Evolutionary conservation across 306 rosid species (phyloP).

Genomic region (Medicago ruthenica): DNA sequence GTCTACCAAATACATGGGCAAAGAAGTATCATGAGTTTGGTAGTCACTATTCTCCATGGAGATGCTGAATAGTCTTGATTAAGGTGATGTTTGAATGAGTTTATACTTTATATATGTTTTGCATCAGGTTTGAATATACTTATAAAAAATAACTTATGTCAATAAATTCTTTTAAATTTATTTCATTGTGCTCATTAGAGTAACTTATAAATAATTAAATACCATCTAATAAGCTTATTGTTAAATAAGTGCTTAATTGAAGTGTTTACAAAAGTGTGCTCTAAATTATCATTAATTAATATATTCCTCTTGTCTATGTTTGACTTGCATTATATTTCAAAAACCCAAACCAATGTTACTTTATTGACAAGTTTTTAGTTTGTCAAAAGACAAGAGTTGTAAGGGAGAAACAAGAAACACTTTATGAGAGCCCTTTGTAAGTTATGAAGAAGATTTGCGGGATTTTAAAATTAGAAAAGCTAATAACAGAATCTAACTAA

Average conservation of each 20-base stretch:
- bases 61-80: neutral
- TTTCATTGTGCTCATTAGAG: neutral
- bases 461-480: neutral
- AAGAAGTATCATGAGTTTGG: neutral
- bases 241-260: neutral
- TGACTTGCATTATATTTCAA: neutral
- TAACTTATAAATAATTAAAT: no score
- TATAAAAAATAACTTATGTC: neutral
- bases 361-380: neutral
- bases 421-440: neutral
- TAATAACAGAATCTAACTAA: neutral
- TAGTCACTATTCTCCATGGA: neutral
- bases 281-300: neutral
- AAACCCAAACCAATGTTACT: neutral
- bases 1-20: neutral
- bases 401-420: neutral
- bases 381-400: neutral
- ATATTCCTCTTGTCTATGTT: neutral
- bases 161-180: neutral
- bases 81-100: conserved; percentile 5
- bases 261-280: neutral
- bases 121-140: neutral
- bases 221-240: neutral
- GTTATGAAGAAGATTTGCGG: neutral
- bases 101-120: neutral